phyloP scores from a whole-genome alignment of 352 stramenopile genomes.

The Pythium sp. region DNA sequence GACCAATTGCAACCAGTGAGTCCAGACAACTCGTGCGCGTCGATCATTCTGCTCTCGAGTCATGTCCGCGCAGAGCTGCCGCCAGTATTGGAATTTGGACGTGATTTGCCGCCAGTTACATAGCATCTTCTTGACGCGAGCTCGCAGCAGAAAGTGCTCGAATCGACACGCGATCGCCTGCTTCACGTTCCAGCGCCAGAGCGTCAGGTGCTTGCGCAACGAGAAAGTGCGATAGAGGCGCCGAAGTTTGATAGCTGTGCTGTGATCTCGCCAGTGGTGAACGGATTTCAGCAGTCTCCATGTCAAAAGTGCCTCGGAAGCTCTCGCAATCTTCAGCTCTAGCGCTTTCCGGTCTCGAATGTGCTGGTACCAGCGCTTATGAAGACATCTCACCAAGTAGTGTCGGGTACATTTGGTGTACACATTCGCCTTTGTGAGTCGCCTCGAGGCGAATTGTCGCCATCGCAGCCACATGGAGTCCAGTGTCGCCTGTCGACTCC shows the following conservation, averaged over 20 bases:
- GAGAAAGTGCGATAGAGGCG: slow-evolving; percentile 30
- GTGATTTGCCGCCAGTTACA: slow-evolving; percentile 23
- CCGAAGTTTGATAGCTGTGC: slow-evolving; percentile 5
- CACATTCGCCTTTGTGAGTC: slow-evolving; percentile 9
- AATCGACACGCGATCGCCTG: slow-evolving; percentile 36
- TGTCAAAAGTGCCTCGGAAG: slow-evolving; percentile 11
- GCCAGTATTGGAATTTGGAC: slow-evolving; percentile 23
- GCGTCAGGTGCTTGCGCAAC: slow-evolving; percentile 31
- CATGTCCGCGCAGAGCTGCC: slow-evolving; percentile 21
- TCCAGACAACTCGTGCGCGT: slow-evolving; percentile 18
- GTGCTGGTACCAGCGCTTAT: slow-evolving; percentile 22
- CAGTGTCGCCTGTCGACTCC: background rate
- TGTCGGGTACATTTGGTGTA: slow-evolving; percentile 17
- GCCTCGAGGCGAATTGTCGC: slow-evolving; percentile 14
- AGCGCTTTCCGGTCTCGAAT: slow-evolving; percentile 12
- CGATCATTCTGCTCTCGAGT: background rate
- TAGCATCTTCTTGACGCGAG: slow-evolving; percentile 29
- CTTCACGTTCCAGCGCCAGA: slow-evolving; percentile 33
- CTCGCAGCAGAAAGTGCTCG: slow-evolving; percentile 18
- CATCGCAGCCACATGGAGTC: slow-evolving; percentile 17
- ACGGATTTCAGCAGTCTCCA: slow-evolving; percentile 18
- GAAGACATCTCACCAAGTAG: slow-evolving; percentile 20
- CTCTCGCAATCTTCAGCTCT: slow-evolving; percentile 3
- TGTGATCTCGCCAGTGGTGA: slow-evolving; percentile 25
- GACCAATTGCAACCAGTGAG: slow-evolving; percentile 23